Conservation (phyloP, 2,329 filamentous ascomycete genomes). For the Calonectria crousiana region DNA sequence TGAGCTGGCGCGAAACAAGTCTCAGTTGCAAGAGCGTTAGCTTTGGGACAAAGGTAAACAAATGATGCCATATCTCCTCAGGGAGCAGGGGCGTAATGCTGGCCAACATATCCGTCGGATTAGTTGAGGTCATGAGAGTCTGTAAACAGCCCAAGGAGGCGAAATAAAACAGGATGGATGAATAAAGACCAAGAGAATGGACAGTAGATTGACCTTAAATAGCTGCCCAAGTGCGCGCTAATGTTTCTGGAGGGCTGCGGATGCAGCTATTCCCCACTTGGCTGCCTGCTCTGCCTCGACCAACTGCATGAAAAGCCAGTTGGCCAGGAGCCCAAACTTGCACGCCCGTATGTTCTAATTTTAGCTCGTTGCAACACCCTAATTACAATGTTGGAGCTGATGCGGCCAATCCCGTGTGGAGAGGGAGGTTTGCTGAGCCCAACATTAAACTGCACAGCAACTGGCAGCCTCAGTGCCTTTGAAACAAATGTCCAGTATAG, state of each 20-base stretch:
- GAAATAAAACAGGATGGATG: background rate
- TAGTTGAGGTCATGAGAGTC: background rate
- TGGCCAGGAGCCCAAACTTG: background rate
- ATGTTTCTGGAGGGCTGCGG: background rate
- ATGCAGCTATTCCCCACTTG: background rate
- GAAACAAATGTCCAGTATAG: too few species aligned
- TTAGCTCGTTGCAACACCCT: too few species aligned
- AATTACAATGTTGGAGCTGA: too few species aligned
- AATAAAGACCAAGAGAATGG: background rate
- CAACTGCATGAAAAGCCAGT: background rate
- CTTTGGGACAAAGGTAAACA: conserved; percentile 17
- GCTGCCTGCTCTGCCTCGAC: background rate
- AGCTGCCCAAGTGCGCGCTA: background rate
- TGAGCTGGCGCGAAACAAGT: conserved; percentile 16
- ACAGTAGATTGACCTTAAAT: too few species aligned
- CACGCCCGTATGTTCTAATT: too few species aligned
- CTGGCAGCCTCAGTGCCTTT: too few species aligned
- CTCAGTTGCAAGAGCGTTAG: conserved; percentile 2
- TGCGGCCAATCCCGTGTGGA: too few species aligned
- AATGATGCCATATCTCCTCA: conserved; percentile 26
- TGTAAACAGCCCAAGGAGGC: too few species aligned
- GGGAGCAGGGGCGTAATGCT: background rate
- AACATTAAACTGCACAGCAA: too few species aligned
- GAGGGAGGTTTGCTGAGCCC: too few species aligned
- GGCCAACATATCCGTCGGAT: too few species aligned